Evolutionary conservation across 2,329 filamentous ascomycete species (phyloP).

Genomic region (Fusarium siculi): DNA sequence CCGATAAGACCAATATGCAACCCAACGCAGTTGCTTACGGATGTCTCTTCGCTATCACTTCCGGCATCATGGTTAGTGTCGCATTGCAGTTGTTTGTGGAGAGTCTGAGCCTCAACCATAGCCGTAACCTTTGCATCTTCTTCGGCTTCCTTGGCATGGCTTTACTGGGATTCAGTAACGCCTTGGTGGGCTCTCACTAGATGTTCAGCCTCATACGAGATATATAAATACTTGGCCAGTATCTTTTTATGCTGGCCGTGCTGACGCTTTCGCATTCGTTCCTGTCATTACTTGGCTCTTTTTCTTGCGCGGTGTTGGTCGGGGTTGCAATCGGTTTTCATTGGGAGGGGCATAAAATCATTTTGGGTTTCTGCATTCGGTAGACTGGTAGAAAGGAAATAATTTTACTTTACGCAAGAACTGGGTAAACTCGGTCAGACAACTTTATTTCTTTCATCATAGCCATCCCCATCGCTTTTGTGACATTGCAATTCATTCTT

Average conservation of each 20-base stretch:
- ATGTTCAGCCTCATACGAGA: background rate
- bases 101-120: conserved; percentile 83
- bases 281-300: background rate
- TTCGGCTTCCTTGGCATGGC: conserved; percentile 91
- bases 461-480: background rate
- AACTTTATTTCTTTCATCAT: conserved; percentile 2
- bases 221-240: background rate
- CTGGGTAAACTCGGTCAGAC: background rate
- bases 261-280: background rate
- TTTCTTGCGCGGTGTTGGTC: conserved; percentile 32
- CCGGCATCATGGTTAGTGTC: conserved; percentile 96
- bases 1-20: conserved; percentile 60
- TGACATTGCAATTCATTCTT: conserved; percentile 13
- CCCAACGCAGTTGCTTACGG: conserved; percentile 74
- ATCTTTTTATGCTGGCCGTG: background rate
- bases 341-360: conserved; percentile 5
- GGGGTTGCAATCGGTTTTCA: background rate
- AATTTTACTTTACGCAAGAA: conserved; percentile 6
- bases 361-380: conserved; percentile 10
- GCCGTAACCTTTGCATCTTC: conserved; percentile 77
- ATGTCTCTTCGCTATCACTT: conserved; percentile 86
- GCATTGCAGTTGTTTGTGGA: conserved; percentile 90
- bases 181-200: conserved; percentile 73
- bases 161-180: conserved; percentile 84
- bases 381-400: conserved; percentile 31